Evolutionary conservation across 768 basidiomycete species (phyloP), one percentile per base, ranked within the genome.

Genomic region (Mrakia frigida): DNA sequence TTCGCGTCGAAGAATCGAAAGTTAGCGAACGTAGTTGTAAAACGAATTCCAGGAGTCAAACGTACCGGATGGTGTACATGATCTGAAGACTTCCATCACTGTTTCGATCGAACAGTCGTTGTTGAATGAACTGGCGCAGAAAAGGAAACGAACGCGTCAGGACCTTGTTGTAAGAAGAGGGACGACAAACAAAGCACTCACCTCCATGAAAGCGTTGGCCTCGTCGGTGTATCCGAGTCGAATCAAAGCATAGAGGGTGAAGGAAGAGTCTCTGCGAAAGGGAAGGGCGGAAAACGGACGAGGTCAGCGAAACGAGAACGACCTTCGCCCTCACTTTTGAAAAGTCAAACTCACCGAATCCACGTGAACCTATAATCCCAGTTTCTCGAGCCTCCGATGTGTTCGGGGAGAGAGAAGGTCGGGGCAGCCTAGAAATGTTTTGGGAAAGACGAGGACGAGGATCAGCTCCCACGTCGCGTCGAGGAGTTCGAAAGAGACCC

Each of bases 191-290:
- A 91, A 89, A 78, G 92, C 90, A 67, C 96, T 94, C 83, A 95
- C 96, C 77, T 93, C 92, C 88, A 94, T 90, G 82, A 91, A 97
- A 3, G 90, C 93, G 90, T 80, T 78, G 31, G 79, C 77, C 92
- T 99, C 96, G 28, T 91, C 87, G 0, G 94, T 98, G 84, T 95
- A 98, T 0, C 96, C 97, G 0, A 98, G 87, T 53, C 97, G 87
- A 75, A 98, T 90, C 39, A 77, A 61, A 7, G 74, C 96, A 81
- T 98, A 99, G 7, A 98, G 87, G 0, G 93, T 94, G 86, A 99
- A 99, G 0, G 92, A 92, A 0, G 94, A 90, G 81, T 99, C 96
- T n/a, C 96, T 56, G 56, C 25, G 25, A 56, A 18, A 50, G 14
- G 43, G 43, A 43, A 50, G 18, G 46, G n/a, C n/a, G n/a, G n/a